Base-by-base conservation (phyloP, 257 asterid species). In the Apocynum venetum region DNA sequence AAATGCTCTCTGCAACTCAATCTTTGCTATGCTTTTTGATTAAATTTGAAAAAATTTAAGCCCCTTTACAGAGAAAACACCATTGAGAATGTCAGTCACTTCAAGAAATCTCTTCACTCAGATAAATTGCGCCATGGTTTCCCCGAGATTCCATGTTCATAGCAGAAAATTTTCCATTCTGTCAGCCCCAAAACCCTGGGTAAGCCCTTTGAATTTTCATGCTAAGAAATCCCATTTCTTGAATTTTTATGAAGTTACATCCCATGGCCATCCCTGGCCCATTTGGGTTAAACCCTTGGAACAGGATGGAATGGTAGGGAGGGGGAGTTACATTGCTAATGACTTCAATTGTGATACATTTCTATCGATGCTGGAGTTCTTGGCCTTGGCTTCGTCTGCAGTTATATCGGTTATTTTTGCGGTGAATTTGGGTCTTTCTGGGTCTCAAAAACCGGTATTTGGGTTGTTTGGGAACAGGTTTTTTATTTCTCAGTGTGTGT, bases 401-500 rank as follows among this genome's bases (percentile, higher is more conserved):
- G 83, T 84, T 47, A 79, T 86, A 31, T 88, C 93, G 7, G 68
- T 85, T 15, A 78, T 86, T 77, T 82, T 68, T n/a, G 91, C 87
- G 7, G 79, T 89, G 38, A 81, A 89, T 61, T 74, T 53, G 43
- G 79, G 76, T 14, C 5, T 80, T 57, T 79, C 19, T 31, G 89
- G 90, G 65, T 74, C 75, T 36, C 86, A 69, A 77, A 87, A 73
- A 72, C 85, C 79, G 63, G 76, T 85, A 38, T 74, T 83, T 25
- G 87, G 83, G 81, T 84, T 83, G 93, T 48, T 78, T 35, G 82
- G 90, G 47, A 85, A 83, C 83, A 86, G 76, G 83, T 49, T 84
- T 73, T 74, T 90, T 78, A 92, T 80, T 65, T 92, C 86, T 88
- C 98, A 92, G 82, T 89, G 90, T 79, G 93, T 81, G 89, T 83